These are phyloP conservation scores for Fusarium sp. DNA, from an alignment of 2,329 filamentous ascomycete species.

Conservation along the genomic window DNA sequence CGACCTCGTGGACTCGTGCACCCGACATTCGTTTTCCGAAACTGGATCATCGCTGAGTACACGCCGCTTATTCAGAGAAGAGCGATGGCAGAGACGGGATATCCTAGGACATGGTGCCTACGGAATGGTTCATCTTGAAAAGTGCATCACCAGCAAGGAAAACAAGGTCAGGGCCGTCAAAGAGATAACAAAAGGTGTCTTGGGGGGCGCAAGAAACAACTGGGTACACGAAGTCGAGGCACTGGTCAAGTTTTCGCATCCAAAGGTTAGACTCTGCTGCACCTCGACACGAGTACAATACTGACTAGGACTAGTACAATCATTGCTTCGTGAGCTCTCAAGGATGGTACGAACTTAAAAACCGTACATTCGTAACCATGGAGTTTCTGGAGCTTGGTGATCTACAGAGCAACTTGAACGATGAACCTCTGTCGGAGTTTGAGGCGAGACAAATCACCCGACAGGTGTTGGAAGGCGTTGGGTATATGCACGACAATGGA, in stretches of 20 bases:
- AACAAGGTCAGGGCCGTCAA: neutral
- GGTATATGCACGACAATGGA: neutral
- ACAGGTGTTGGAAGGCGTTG: neutral
- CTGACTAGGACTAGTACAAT: neutral
- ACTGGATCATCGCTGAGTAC: too few relatives aligned
- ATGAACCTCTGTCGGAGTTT: neutral
- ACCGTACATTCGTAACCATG: neutral
- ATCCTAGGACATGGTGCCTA: neutral
- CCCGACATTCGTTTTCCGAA: too few relatives aligned
- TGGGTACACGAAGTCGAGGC: too few relatives aligned
- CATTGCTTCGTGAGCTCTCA: neutral
- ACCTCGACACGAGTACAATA: too few relatives aligned
- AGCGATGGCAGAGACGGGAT: neutral
- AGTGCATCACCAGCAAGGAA: neutral
- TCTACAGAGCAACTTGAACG: neutral
- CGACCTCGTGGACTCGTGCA: too few relatives aligned
- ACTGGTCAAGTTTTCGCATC: too few relatives aligned
- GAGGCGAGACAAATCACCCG: neutral
- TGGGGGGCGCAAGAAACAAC: too few relatives aligned
- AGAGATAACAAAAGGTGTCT: too few relatives aligned
- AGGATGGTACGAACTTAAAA: neutral
- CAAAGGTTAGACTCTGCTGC: too few relatives aligned
- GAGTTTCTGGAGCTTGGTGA: neutral
- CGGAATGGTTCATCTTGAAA: neutral
- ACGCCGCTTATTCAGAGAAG: too few relatives aligned